phyloP scores from a whole-genome alignment of 2,329 filamentous ascomycete species.

The Beauveria varroae region DNA sequence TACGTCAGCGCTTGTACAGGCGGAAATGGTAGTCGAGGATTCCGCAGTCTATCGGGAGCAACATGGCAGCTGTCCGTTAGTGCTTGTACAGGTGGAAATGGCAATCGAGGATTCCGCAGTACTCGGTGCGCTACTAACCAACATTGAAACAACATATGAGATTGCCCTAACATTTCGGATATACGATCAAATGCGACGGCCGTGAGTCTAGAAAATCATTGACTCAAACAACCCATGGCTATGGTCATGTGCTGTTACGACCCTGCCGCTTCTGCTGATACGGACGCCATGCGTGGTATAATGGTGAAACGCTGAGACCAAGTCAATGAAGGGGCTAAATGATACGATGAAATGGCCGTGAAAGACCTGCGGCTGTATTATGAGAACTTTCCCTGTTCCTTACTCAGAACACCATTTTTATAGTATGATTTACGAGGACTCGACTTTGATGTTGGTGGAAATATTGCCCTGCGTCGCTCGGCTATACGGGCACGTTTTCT shows the following conservation, averaged over 20 bases:
- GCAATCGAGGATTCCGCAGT: constrained; percentile 20
- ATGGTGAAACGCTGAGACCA: background rate
- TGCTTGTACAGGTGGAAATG: background rate
- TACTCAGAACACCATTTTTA: background rate
- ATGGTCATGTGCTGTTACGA: constrained; percentile 6
- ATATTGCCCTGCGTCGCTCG: constrained; percentile 22
- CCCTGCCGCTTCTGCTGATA: background rate
- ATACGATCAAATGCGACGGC: constrained; percentile 12
- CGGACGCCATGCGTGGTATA: background rate
- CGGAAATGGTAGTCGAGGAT: constrained; percentile 18
- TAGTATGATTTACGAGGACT: background rate
- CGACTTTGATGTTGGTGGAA: constrained; percentile 19
- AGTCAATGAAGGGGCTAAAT: background rate
- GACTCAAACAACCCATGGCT: constrained; percentile 8
- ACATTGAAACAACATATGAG: background rate
- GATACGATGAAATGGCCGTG: background rate
- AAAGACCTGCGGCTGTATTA: background rate
- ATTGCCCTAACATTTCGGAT: constrained; percentile 13
- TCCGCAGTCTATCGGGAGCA: constrained; percentile 14
- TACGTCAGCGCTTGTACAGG: background rate
- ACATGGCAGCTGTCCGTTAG: background rate
- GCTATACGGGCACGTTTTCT: constrained; percentile 23
- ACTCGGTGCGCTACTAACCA: constrained; percentile 12
- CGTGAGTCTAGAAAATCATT: constrained; percentile 8
- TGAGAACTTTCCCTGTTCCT: background rate